phyloP scores from a whole-genome alignment of 2,329 filamentous ascomycete species.

The Fusarium scirpi region DNA sequence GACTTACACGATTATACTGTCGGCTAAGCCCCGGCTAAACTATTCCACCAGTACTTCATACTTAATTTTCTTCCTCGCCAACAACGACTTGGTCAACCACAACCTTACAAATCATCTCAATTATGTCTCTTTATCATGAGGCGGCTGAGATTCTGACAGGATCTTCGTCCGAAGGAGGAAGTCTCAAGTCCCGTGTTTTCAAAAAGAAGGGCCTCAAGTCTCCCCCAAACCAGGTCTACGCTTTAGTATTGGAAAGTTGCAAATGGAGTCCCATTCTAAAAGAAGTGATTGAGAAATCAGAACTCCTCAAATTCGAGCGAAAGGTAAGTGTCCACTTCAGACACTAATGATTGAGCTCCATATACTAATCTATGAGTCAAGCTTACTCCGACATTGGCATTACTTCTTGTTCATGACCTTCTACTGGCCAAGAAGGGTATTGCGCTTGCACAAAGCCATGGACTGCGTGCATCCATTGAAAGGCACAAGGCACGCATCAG shows the following conservation, averaged over 20 bases:
- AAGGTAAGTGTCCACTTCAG: conserved; percentile 69
- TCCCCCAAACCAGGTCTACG: conserved; percentile 84
- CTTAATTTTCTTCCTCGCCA: conserved; percentile 35
- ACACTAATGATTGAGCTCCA: not conserved
- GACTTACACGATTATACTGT: conserved; percentile 22
- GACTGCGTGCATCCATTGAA: conserved; percentile 79
- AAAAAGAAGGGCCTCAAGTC: conserved; percentile 79
- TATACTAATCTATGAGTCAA: conserved; percentile 52
- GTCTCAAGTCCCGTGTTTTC: conserved; percentile 88
- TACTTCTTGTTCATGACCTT: conserved; percentile 88
- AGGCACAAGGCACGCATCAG: conserved; percentile 83
- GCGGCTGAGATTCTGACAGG: conserved; percentile 79
- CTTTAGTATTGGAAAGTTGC: conserved; percentile 84
- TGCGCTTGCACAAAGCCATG: conserved; percentile 82
- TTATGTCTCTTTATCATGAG: conserved; percentile 96
- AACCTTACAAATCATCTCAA: conserved; percentile 6
- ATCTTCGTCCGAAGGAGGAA: conserved; percentile 70
- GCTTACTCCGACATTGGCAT: conserved; percentile 82
- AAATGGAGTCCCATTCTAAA: conserved; percentile 92
- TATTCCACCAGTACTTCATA: not conserved
- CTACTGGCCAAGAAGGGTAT: conserved; percentile 85
- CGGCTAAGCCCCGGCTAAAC: conserved; percentile 38
- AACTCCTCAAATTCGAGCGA: conserved; percentile 80
- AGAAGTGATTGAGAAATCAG: conserved; percentile 87
- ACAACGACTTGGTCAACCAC: not conserved